Base-by-base conservation (phyloP, 2,329 filamentous ascomycete genomes). In the Alternaria burnsii region DNA sequence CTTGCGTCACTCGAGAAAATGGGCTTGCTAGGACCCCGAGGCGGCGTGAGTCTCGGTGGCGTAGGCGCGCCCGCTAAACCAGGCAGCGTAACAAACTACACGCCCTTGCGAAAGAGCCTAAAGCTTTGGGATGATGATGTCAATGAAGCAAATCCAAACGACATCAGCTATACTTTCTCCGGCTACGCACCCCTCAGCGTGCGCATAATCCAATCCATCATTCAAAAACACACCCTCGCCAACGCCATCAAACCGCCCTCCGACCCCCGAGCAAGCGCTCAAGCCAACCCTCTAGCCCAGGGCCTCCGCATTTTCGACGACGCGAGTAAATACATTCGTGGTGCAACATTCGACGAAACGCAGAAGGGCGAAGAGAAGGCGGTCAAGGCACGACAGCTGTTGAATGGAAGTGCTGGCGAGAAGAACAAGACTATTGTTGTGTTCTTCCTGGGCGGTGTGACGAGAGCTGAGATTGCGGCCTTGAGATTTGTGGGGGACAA, bases 361-460 rank as follows among this genome's bases (percentile, higher is more conserved):
- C 95, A 99, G 75, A 94, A 92, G 71, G 94, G 94, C 3, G 92
- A 97, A 72, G 94, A 97, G 74, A 97, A 95, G 77, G 93, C 94
- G 1, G 89, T 94, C 32, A 94, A 94, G 71, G 94, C 94, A 16
- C 86, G 93, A 58, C 90, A 92, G 61, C 86, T 96, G 26, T 82
- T 99, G 40, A 92, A 92, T 47, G 92, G 93, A 0, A 88, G 84
- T 50, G 70, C 74, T 18, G 69, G 67, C 7, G 76, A 77, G 56
- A 69, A 55, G 24, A 86, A 87, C 20, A 97, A 97, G 82, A 94
- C 91, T 0, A 90, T 97, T 0, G 92, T 97, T 73, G 89, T 99
- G n/a, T 97, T 98, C 69, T 98, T 98, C 79, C 82, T 99, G 18
- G 95, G 95, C n/a, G 96, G 95, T 2, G 91, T 99, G 56, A 97